These are phyloP conservation scores for Naganishia kalamii DNA, from an alignment of 768 basidiomycete species.

Conservation along the genomic window DNA sequence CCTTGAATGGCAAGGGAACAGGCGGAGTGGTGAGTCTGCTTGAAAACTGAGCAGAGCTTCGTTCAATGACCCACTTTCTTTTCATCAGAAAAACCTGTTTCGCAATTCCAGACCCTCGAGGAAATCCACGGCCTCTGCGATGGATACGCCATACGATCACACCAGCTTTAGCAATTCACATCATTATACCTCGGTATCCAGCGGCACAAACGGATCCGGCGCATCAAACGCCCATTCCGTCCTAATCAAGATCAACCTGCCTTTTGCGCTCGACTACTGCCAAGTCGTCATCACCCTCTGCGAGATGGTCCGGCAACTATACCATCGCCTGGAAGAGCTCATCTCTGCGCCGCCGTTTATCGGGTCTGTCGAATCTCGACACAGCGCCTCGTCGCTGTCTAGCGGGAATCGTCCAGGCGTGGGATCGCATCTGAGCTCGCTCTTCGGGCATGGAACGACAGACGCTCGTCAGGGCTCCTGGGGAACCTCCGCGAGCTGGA, in stretches of 20 bases:
- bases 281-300: slow-evolving; percentile 31
- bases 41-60: background rate
- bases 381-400: background rate
- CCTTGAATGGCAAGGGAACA: slow-evolving; percentile 29
- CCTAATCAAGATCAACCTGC: slow-evolving; percentile 18
- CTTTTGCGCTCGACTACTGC: slow-evolving; percentile 39
- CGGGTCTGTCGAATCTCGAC: background rate
- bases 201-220: background rate
- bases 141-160: background rate
- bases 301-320: slow-evolving; percentile 39
- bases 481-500: background rate
- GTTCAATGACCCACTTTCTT: background rate
- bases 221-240: background rate
- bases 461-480: background rate
- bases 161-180: background rate
- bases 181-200: background rate
- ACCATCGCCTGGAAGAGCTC: slow-evolving; percentile 37
- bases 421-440: background rate
- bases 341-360: slow-evolving; percentile 5
- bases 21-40: slow-evolving; percentile 31
- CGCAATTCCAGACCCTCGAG: slow-evolving; percentile 29
- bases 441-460: background rate
- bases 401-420: background rate
- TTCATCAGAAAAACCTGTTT: slow-evolving; percentile 35
- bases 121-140: slow-evolving; percentile 15